Evolutionary conservation across 495 filamentous ascomycete species (phyloP), one percentile per base, ranked within the genome.

Genomic region (Penicillium ochrochloron): DNA sequence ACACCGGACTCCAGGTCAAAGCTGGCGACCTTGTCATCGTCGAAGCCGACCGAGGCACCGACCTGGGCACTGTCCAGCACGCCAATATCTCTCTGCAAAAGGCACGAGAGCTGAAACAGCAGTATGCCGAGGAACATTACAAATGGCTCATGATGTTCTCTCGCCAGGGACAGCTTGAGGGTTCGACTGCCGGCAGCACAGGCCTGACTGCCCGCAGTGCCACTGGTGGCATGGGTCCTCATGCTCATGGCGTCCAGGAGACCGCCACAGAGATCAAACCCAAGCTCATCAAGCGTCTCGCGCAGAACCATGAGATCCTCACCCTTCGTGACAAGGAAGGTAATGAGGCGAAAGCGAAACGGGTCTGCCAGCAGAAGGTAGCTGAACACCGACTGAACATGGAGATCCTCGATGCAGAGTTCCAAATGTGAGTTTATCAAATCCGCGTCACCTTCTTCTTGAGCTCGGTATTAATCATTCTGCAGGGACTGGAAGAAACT

Each of bases 361-460:
- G 95, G 27, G 89, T 97, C 50, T 97, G 93, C 69, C 94, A 96
- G 80, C 90, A 94, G 69, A 99, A 99, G 75, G 96, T 97, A 41
- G 88, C 87, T 52, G 95, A 98, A 69, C 94, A 98, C 77, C 89
- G 92, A 46, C 84, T 99, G 12, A 92, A 94, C 62, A 97, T 99
- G 95, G 95, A 99, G 71, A 97, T 99, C 62, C 85, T 99, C 15
- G 95, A 99, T 76, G 95, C 95, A n/a, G 95, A 99, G 75, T 99
- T 96, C 74, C 95, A 99, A 71, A 93, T 97, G 95, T 97, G 82
- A 85, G 92, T 84, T 35, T 4, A 48, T 23, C 4, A 3, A 23
- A 33, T 33, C 41, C 15, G 23, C 29, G 5, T 17, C 29, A 6
- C 15, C 31, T 31, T 15, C 10, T 12, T 7, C 1, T 0, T 10